Percentiles rank a stretch among this genome's conserved stretches.
Evolutionary conservation across 805 yeast species (phyloP).

Genomic region (Komagataella populi): DNA sequence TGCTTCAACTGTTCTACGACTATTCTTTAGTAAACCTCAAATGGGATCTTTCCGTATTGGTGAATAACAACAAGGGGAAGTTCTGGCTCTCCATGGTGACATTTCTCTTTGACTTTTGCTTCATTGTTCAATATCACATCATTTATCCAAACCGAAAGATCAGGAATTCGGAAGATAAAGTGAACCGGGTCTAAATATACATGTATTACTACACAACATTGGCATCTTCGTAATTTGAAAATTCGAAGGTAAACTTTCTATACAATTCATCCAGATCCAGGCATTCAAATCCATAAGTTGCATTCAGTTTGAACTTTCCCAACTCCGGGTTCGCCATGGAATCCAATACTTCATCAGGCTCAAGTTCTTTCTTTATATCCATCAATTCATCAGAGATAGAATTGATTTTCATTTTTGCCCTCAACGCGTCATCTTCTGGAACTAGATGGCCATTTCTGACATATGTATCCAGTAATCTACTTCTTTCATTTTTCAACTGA

Average conservation of each 20-base stretch:
- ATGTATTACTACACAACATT: not conserved
- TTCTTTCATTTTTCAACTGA: not conserved
- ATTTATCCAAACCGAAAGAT: not conserved
- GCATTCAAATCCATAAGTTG: not conserved
- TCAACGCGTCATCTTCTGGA: not conserved
- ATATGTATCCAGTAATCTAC: not conserved
- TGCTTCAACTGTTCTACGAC: conserved; percentile 25
- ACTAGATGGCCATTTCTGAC: not conserved
- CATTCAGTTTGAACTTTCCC: not conserved
- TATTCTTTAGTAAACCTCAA: conserved; percentile 15
- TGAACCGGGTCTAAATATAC: not conserved
- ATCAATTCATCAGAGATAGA: not conserved
- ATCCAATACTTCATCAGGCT: not conserved
- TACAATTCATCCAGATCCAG: not conserved
- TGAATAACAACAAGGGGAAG: conserved; percentile 27
- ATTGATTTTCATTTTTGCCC: not conserved
- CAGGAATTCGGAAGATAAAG: not conserved
- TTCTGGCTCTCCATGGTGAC: conserved; percentile 25
- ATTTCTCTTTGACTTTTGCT: conserved; percentile 14
- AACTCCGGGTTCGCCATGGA: not conserved
- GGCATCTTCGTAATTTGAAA: not conserved
- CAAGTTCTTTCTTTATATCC: not conserved
- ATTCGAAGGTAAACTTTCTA: not conserved
- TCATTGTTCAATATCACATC: conserved; percentile 12
- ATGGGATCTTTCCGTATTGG: conserved; percentile 14